Base-by-base conservation (phyloP, 2,329 filamentous ascomycete genomes). In the Phyllosticta paracitricarpa region DNA sequence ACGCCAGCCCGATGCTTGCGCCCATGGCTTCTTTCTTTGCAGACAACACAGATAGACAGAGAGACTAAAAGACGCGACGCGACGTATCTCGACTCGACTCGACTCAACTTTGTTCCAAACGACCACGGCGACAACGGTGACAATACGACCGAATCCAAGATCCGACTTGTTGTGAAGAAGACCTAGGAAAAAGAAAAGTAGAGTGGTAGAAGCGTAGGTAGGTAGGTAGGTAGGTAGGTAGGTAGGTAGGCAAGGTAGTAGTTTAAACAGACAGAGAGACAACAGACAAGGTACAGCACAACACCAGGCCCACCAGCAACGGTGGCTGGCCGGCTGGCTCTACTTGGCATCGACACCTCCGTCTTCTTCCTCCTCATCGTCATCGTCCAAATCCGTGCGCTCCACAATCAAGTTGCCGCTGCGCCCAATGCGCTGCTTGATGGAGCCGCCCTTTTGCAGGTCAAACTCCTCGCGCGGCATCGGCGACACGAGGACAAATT, bases 321-420 rank as follows among this genome's bases (percentile, higher is more conserved):
- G 19, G 19, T 22, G 19, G 19, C 19, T 33, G 30, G 35, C 10
- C 35, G 17, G 35, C 35, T 10, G 35, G 17, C 40, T 48, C 40
- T 48, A 48, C 40, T 48, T 17, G 40, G 17, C 40, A 3, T 40
- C 33, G 40, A 6, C 14, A 17, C 14, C 54, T 58, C 28, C 28
- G 5, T 64, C 61, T 26, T 58, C 57, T 17, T 63, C 54, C 79
- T 0, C 19, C 19, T 22, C 19, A 22, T 79, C 78, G 0, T 80
- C 79, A 2, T 81, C 79, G 14, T 83, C 82, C 26, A 84, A 79
- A 3, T 82, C 78, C 25, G 82, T 77, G 62, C 82, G 81, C 76
- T 99, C 94, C 12, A 97, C 92, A 66, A 97, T 89, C 62, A 99
- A 76, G 74, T 95, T 96, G 2, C 88, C 91, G 65, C 90, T 92